These are phyloP conservation scores for Tuber indicum DNA, from an alignment of 495 filamentous ascomycete genomes.

Conservation along the genomic window DNA sequence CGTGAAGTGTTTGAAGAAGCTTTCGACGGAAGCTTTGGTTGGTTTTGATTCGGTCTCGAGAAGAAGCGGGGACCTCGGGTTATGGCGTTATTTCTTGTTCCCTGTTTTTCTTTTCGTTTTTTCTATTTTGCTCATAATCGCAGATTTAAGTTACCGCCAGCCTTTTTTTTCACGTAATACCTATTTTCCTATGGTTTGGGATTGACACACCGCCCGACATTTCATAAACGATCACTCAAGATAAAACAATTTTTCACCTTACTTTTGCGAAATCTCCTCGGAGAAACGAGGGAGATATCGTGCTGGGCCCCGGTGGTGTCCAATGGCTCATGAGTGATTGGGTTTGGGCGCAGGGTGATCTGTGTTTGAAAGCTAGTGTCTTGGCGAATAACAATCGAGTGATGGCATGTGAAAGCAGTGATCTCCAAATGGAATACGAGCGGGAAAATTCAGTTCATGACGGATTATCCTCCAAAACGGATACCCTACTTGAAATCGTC, in stretches of 20 bases:
- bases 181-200: neutral
- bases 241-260: neutral
- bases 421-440: neutral
- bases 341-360: neutral
- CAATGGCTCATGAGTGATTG: neutral
- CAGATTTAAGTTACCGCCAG: neutral
- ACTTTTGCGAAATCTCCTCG: neutral
- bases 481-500: neutral
- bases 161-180: neutral
- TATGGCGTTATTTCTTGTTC: neutral
- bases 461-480: neutral
- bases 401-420: neutral
- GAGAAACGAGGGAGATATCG: neutral
- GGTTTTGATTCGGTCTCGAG: slow-evolving; percentile 38
- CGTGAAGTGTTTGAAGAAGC: slow-evolving; percentile 48
- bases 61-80: neutral
- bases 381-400: neutral
- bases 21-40: slow-evolving; percentile 57
- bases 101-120: neutral
- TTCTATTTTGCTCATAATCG: neutral
- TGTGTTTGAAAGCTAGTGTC: neutral
- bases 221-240: neutral
- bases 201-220: neutral
- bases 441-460: neutral
- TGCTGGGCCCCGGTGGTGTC: neutral